Conservation (phyloP, 768 basidiomycete species). For the Termitomyces sp. region DNA sequence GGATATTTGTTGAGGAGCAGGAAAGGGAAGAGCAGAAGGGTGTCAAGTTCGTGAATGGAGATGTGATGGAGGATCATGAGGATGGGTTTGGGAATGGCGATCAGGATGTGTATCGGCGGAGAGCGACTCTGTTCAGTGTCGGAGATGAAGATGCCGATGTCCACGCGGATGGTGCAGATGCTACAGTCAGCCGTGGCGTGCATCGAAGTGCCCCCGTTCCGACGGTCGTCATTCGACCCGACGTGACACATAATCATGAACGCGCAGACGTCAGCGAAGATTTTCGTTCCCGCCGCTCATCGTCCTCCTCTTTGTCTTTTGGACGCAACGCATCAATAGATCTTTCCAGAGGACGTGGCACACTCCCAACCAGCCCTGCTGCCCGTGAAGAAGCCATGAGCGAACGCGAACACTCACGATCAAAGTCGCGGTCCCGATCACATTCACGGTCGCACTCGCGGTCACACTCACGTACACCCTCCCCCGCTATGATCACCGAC, state of each 20-base stretch:
- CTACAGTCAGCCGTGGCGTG: conserved; percentile 10
- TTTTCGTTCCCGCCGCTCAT: conserved; percentile 29
- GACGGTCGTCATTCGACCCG: conserved; percentile 22
- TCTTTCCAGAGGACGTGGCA: conserved; percentile 16
- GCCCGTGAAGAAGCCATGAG: conserved; percentile 5
- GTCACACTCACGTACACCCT: conserved; percentile 47
- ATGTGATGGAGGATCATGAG: conserved; percentile 25
- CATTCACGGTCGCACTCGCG: conserved; percentile 34
- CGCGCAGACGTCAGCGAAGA: conserved; percentile 58
- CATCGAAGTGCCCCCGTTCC: conserved; percentile 20
- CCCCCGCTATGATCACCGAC: conserved; percentile 32
- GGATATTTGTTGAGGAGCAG: conserved; percentile 15
- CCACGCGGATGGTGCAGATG: conserved; percentile 16
- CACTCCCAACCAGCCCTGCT: conserved; percentile 5
- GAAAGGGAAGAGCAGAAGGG: conserved; percentile 16
- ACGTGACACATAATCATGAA: conserved; percentile 59
- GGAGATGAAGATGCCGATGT: conserved; percentile 18
- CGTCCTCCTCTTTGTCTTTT: conserved; percentile 12
- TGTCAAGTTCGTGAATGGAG: conserved; percentile 7
- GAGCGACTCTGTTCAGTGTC: conserved; percentile 19
- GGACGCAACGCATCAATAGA: conserved; percentile 8
- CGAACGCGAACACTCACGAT: conserved; percentile 19
- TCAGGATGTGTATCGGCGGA: conserved; percentile 17
- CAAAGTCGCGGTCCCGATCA: conserved; percentile 28
- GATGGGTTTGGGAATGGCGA: conserved; percentile 23